Evolutionary conservation across 805 yeast species (phyloP).

Genomic region (Metschnikowia henanensis): DNA sequence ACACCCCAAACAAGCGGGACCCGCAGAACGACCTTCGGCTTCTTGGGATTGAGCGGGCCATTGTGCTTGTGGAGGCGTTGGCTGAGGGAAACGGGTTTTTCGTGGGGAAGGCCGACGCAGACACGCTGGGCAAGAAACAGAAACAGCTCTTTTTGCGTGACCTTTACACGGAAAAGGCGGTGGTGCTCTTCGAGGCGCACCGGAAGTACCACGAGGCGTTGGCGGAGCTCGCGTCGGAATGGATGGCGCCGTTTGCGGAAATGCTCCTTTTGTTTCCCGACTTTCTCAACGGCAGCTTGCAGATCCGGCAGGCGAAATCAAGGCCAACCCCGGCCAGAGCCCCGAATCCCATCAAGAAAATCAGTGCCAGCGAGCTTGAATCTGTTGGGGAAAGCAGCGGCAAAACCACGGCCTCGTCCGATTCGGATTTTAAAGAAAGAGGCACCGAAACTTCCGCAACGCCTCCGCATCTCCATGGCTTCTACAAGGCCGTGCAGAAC

Average conservation of each 20-base stretch:
- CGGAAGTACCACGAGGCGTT: constrained; percentile 38
- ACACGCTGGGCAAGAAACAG: constrained; percentile 20
- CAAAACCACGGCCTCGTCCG: background rate
- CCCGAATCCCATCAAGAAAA: constrained; percentile 5
- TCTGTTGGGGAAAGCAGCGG: background rate
- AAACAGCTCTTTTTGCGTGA: constrained; percentile 37
- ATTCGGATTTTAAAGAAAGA: background rate
- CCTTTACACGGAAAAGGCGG: constrained; percentile 34
- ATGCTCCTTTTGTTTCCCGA: constrained; percentile 39
- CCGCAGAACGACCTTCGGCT: constrained; percentile 30
- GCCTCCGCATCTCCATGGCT: constrained; percentile 24
- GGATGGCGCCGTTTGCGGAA: constrained; percentile 38
- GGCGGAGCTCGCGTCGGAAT: constrained; percentile 41
- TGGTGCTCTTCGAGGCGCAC: constrained; percentile 32
- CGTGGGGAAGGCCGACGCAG: constrained; percentile 13
- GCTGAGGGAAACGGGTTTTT: constrained; percentile 28
- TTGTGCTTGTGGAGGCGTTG: constrained; percentile 29
- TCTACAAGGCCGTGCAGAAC: constrained; percentile 37
- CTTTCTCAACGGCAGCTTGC: constrained; percentile 31
- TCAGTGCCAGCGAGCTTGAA: constrained; percentile 6
- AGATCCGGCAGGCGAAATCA: constrained; percentile 6
- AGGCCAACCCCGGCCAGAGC: background rate
- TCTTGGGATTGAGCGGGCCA: constrained; percentile 35
- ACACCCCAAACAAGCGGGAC: constrained; percentile 21
- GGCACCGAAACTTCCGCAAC: background rate